A percentile compares a stretch with the other conserved stretches of the same genome.
Evolutionary conservation across 257 asterid species (phyloP).

Genomic region (Lithospermum erythrorhizon): DNA sequence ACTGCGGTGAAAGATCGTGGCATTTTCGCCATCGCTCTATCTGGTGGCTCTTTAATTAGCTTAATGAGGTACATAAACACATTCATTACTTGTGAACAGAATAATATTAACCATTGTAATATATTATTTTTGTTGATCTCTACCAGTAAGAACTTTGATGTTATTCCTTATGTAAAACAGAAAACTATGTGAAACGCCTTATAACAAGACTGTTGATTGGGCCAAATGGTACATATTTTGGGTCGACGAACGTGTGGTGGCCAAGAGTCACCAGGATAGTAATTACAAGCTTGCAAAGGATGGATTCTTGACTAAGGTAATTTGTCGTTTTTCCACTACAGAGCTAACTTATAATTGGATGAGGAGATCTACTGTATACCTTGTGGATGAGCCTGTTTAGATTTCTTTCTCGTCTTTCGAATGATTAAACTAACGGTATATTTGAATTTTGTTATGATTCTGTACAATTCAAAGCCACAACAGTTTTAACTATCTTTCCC

Average conservation of each 20-base stretch:
- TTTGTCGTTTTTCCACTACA: background rate
- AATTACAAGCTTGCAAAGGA: constrained; percentile 89
- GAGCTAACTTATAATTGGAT: background rate
- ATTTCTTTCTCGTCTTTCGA: background rate
- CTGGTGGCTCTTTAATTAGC: constrained; percentile 82
- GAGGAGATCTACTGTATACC: background rate
- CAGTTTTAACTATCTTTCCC: background rate
- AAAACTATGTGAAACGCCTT: constrained; percentile 86
- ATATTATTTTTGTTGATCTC: background rate
- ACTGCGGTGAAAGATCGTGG: constrained; percentile 81
- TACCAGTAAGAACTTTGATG: background rate
- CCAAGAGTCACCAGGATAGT: constrained; percentile 82
- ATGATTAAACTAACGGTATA: background rate
- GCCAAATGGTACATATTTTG: constrained; percentile 82
- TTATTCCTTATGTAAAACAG: constrained; percentile 25
- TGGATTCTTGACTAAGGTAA: constrained; percentile 69
- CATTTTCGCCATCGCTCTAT: constrained; percentile 67
- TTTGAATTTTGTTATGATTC: background rate
- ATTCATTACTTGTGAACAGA: background rate
- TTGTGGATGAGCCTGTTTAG: background rate
- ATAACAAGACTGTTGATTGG: constrained; percentile 90
- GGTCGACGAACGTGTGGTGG: constrained; percentile 93
- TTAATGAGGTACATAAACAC: constrained; percentile 45
- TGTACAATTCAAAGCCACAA: background rate
- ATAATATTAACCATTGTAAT: background rate